Base-by-base conservation (phyloP, 805 yeast species). In the Tanozyma kutaoensis region DNA sequence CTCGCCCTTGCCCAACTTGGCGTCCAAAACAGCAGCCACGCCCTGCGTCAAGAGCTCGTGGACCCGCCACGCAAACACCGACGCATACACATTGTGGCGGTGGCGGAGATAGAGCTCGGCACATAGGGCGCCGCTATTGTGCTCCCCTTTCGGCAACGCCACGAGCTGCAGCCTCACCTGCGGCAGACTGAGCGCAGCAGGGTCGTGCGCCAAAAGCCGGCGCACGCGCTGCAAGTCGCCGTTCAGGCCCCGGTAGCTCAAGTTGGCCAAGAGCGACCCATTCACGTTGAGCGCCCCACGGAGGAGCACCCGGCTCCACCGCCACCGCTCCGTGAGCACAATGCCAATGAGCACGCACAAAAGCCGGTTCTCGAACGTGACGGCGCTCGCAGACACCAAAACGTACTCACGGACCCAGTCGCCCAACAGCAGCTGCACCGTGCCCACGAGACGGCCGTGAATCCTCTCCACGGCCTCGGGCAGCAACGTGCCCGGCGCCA, bases 301-400 rank as follows among this genome's bases (percentile, higher is more conserved):
- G 4, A 58, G 27, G 1, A 53, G 13, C 5, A 32, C 38, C 2
- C 39, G 24, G 11, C 46, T 23, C 1, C 33, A 10, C 5, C 53
- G 47, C 17, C 23, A 44, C 28, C 43, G 43, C 6, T 29, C 24
- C n/a, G 37, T 31, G 12, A 58, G 34, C 3, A 57, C 23, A 4
- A 36, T 33, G 1, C 58, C 54, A 14, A 54, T 32, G 3, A 58
- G 29, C 20, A 55, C 38, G 15, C 32, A 41, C 27, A 58, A 42
- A 13, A 57, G 42, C 23, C 50, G 38, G 25, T 38, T 51, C 34
- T 58, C 66, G 37, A 55, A 58, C 9, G 33, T 45, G 12, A 38
- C 29, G 24, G 54, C 59, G 21, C 52, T 37, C 1, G 45, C 28
- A 6, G 48, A 39, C 20, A 58, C 40, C 20, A 43, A 35, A 5